Evolutionary conservation across 257 asterid species (phyloP), one percentile per base, ranked within the genome.

Genomic region (Ilex aquifolium): DNA sequence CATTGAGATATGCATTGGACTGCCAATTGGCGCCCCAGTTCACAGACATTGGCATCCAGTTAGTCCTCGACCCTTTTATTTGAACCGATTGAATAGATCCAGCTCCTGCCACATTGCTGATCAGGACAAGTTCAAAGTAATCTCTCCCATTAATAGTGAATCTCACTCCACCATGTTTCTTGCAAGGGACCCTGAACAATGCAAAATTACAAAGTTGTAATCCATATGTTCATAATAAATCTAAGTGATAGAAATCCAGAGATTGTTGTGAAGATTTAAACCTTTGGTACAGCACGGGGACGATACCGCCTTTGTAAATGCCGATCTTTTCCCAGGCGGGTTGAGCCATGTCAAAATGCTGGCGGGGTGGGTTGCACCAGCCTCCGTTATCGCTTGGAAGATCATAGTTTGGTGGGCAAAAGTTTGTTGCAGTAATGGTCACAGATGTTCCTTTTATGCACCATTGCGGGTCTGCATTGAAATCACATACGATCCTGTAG

Each of bases 1-100:
- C 90, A 17, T 82, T 80, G 3, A 92, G 93, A 58, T 44, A 85
- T 8, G 77, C 40, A 72, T 82, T 83, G 7, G 96, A 85, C 57
- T 92, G 99, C 99, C 99, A 92, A 74, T 89, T 92, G 3, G 83
- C 90, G 12, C 99, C 99, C 99, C 99, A 92, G 64, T 92, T 92
- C 56, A 96, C 80, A 2, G 95, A 79, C 97, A 89, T 85, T 3
- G 90, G 2, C 75, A 76, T 67, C 95, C 97, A 92, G 3, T 77
- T 77, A 0, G 91, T 80, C 30, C 42, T 85, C 12, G 96, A 63
- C 4, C 96, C 99, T 78, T 89, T 89, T 66, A 92, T 82, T 70
- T 73, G 79, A 1, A 89, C 87, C 3, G 95, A 83, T 32, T 42
- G 66, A 32, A 89, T 56, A 3, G 93, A 82, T 67, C 99, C 99